Evolutionary conservation across 148 eudicot genomes (phyloP), one percentile per base, ranked within the genome.

Genomic region (Beta vulgaris): DNA sequence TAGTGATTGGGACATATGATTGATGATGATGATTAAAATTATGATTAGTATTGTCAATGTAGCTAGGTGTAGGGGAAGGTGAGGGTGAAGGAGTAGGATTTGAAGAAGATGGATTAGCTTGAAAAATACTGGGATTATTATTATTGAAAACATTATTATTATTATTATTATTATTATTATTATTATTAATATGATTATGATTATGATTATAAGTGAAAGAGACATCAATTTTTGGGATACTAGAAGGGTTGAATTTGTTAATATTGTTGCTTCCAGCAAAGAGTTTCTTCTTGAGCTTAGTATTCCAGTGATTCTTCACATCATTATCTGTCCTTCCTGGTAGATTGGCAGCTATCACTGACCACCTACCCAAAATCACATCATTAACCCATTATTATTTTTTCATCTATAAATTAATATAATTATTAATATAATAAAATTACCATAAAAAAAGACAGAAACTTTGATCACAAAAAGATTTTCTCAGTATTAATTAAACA

Each of bases 251-350:
- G 23, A 55, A 51, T 53, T 76, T 80, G 46, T 46, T 60, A 39
- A 32, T 49, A 2, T 3, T 68, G 1, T 19, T 31, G 8, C 29
- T 67, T 59, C 74, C 53, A 63, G 71, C 83, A 73, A 73, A 70
- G 35, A 88, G 80, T 68, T 82, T 88, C 82, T 91, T 91, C 88
- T 88, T 90, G 48, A 90, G 71, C 79, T 88, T 91, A 26, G 96
- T 88, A 80, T 91, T 91, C 96, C 96, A 91, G 34, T 88, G 85
- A 84, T 91, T 91, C 79, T 91, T 91, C 78, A 91, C 86, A 75
- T 88, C 92, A 43, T 91, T 88, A 77, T 91, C 96, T 74, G 96
- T 91, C 78, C 96, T 87, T 81, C 92, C 96, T 62, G 77, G 85
- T 59, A 91, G 82, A 61, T 87, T 81, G 34, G 92, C 82, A 48